phyloP scores from a whole-genome alignment of 2,329 filamentous ascomycete species.

The Cytospora paraplurivora region DNA sequence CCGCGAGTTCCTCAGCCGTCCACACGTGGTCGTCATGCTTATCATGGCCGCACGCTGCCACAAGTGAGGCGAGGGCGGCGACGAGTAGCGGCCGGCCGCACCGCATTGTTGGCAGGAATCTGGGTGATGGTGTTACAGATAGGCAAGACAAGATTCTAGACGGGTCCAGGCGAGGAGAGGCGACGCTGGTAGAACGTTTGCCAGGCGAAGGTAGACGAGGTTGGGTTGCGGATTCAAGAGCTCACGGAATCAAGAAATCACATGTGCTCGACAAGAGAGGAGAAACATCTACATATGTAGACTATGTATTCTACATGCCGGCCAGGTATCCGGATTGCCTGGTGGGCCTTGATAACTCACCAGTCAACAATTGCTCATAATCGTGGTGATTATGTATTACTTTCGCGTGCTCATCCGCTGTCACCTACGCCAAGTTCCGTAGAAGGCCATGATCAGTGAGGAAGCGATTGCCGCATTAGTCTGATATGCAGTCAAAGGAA shows the following conservation, averaged over 20 bases:
- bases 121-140: background rate
- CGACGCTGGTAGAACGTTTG: conserved; percentile 1
- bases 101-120: conserved; percentile 32
- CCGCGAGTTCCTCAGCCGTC: conserved; percentile 52
- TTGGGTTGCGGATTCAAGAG: background rate
- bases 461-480: background rate
- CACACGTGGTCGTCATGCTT: conserved; percentile 46
- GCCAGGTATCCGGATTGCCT: background rate
- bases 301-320: background rate
- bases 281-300: background rate
- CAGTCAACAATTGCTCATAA: background rate
- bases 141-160: background rate
- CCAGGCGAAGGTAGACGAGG: background rate
- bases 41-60: conserved; percentile 38
- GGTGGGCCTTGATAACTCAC: background rate
- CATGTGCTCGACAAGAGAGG: background rate
- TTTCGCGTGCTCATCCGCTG: background rate
- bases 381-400: background rate
- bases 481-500: background rate
- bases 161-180: background rate
- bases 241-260: background rate
- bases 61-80: conserved; percentile 32
- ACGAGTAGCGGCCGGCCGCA: conserved; percentile 29
- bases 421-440: background rate
- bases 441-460: background rate